Percentiles rank a stretch among this genome's conserved stretches.
Conservation (phyloP, 345 rosid species). For the Ailanthus altissimus region DNA sequence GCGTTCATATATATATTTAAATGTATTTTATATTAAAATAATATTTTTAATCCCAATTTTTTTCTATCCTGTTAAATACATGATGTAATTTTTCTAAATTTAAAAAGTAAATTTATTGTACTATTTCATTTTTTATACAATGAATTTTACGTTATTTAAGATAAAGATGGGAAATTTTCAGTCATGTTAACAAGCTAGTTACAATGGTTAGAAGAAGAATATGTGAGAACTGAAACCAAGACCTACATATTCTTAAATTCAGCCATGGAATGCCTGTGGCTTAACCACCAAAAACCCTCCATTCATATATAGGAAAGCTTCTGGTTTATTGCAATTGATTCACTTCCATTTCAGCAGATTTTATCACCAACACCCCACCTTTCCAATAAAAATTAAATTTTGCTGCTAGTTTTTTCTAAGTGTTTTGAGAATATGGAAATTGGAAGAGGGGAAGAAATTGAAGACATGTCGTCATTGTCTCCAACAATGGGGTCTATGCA, state of each 20-base stretch:
- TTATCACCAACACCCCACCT: not conserved
- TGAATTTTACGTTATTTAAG: too few relatives aligned
- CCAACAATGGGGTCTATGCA: slow-evolving; percentile 73
- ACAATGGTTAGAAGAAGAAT: slow-evolving; percentile 7
- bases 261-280: slow-evolving; percentile 70
- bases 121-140: too few relatives aligned
- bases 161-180: too few relatives aligned
- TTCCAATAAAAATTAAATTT: slow-evolving; percentile 14
- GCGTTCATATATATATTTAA: too few relatives aligned
- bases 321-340: slow-evolving; percentile 73
- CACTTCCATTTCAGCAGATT: slow-evolving; percentile 31
- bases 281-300: slow-evolving; percentile 53
- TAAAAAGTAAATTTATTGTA: too few relatives aligned
- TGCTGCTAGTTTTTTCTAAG: not conserved
- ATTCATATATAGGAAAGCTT: slow-evolving; percentile 42
- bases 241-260: slow-evolving; percentile 14
- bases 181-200: slow-evolving; percentile 22
- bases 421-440: slow-evolving; percentile 47
- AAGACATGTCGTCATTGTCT: slow-evolving; percentile 45
- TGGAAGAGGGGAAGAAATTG: slow-evolving; percentile 52
- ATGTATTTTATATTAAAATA: too few relatives aligned
- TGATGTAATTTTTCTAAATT: too few relatives aligned
- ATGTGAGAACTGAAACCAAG: slow-evolving; percentile 13
- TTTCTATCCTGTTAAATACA: too few relatives aligned
- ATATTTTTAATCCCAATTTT: too few relatives aligned